Conservation (phyloP, 2,329 filamentous ascomycete species). For the Rutstroemia sp. region DNA sequence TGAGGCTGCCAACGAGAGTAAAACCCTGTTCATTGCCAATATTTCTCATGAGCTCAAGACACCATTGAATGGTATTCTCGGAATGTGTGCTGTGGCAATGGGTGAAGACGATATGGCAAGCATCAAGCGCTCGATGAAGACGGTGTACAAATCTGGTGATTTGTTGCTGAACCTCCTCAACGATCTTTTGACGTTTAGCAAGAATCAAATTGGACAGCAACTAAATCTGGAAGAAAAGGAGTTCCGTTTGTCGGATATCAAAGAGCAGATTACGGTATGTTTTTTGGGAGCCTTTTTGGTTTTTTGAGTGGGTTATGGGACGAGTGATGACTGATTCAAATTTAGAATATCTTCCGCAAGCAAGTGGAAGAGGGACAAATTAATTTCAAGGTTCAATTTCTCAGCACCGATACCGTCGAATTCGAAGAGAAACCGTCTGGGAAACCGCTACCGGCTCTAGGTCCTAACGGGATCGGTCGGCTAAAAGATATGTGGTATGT, state of each 20-base stretch:
- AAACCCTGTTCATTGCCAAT: constrained; percentile 95
- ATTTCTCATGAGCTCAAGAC: constrained; percentile 53
- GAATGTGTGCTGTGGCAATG: constrained; percentile 91
- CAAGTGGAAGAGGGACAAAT: constrained; percentile 77
- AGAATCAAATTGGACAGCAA: constrained; percentile 87
- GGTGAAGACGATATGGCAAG: constrained; percentile 73
- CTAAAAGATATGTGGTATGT: constrained; percentile 64
- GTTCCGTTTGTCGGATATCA: constrained; percentile 77
- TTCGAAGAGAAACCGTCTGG: constrained; percentile 12
- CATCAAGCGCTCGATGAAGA: constrained; percentile 76
- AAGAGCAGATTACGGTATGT: constrained; percentile 54
- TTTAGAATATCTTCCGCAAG: constrained; percentile 76
- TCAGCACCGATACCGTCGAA: constrained; percentile 40
- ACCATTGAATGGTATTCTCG: constrained; percentile 89
- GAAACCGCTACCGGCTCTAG: constrained; percentile 46
- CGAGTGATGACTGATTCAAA: neutral
- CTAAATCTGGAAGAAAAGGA: constrained; percentile 76
- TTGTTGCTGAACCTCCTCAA: constrained; percentile 78
- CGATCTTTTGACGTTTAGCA: constrained; percentile 86
- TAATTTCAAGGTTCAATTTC: constrained; percentile 63
- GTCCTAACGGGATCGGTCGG: constrained; percentile 57
- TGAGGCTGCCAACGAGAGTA: constrained; percentile 93
- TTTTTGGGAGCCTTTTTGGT: too few relatives aligned
- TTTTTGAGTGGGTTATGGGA: neutral
- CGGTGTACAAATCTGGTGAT: constrained; percentile 84